Base-by-base conservation (phyloP, 306 rosid genomes). In the Cucurbita ficifolia region DNA sequence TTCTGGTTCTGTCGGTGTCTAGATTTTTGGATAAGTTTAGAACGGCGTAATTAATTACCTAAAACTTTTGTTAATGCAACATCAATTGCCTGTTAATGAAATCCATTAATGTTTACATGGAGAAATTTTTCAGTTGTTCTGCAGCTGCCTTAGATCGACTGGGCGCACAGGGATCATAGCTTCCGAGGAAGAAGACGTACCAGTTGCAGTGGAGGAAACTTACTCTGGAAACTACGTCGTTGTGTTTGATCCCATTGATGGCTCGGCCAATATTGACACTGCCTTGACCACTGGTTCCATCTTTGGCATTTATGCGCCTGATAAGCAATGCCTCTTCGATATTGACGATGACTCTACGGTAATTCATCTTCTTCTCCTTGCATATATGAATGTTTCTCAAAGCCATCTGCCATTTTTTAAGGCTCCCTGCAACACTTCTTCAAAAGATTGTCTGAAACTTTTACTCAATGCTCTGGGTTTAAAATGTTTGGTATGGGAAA, bases 141-240 rank as follows among this genome's bases (percentile, higher is more conserved):
- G 81, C 75, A 76, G 48, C 68, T 83, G 83, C 83, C 64, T 79
- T 39, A 79, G 86, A 69, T 79, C 86, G 5, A 76, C 75, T 14
- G 86, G 86, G 3, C 65, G 81, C 33, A 83, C 86, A 0, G 83
- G 81, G 55, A 83, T 83, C 2, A 83, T 83, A 57, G 83, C 86
- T 5, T 83, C 86, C 2, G 83, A 83, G 75, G 86, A 83, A 72
- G 86, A 83, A 74, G 83, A 79, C 42, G 60, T 83, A 13, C 86
- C 86, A 9, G 83, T 83, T 46, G 86, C 86, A 3, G 86, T 83
- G 22, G 86, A 83, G 72, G 83, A 83, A 70, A 83, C 83, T 0
- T 83, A 76, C 75, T 83, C 81, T 18, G 83, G 86, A 60, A 75
- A 83, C 81, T 83, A 83, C 59, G 76, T 83, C 7, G 83, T 79